Conservation (phyloP, 2,329 filamentous ascomycete species). For the Aspergillus sp. region DNA sequence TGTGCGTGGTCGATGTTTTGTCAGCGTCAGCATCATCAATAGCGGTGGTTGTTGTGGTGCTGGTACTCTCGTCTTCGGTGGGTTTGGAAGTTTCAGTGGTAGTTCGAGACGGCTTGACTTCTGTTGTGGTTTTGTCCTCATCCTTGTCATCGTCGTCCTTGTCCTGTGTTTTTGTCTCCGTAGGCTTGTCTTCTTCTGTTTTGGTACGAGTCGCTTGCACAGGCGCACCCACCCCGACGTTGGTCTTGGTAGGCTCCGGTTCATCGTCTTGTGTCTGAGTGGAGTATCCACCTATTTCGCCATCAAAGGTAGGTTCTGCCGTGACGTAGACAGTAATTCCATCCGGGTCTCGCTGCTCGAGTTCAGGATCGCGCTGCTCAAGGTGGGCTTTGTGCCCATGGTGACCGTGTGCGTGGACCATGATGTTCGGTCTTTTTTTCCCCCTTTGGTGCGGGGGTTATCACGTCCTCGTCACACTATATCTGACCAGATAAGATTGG, state of each 20-base stretch:
- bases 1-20: slow-evolving; percentile 12
- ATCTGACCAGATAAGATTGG: background rate
- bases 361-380: slow-evolving; percentile 16
- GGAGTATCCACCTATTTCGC: slow-evolving; percentile 50
- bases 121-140: slow-evolving; percentile 10
- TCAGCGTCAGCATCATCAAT: slow-evolving; percentile 5
- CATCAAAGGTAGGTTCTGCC: slow-evolving; percentile 52
- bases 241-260: slow-evolving; percentile 13
- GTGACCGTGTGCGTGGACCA: slow-evolving; percentile 35
- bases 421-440: slow-evolving; percentile 10
- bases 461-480: background rate
- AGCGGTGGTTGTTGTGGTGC: background rate
- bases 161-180: slow-evolving; percentile 9
- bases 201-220: slow-evolving; percentile 19
- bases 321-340: slow-evolving; percentile 52
- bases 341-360: slow-evolving; percentile 19
- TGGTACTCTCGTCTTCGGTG: slow-evolving; percentile 10
- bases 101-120: slow-evolving; percentile 11
- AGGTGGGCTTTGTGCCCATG: slow-evolving; percentile 27
- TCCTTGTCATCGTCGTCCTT: slow-evolving; percentile 15
- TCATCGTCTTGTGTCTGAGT: slow-evolving; percentile 29
- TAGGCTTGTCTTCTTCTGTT: slow-evolving; percentile 11
- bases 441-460: background rate
- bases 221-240: slow-evolving; percentile 31
- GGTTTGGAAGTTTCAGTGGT: slow-evolving; percentile 13